These are phyloP conservation scores for Pseudoperonospora humuli DNA, from an alignment of 352 stramenopile genomes.

Conservation along the genomic window DNA sequence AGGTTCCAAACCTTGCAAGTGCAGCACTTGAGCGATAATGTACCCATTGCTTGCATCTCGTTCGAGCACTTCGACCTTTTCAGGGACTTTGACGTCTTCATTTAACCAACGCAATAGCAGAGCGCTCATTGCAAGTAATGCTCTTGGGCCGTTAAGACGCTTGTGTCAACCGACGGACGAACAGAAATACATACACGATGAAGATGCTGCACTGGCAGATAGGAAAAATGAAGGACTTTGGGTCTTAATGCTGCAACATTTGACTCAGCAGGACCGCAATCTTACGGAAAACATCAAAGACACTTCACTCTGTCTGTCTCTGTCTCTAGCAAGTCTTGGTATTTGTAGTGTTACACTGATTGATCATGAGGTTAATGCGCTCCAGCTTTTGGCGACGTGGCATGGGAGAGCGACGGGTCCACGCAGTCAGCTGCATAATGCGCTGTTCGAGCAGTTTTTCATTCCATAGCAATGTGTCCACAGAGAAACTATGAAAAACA, in stretches of 20 bases:
- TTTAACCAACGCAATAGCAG: constrained; percentile 69
- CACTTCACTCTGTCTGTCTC: too few relatives aligned
- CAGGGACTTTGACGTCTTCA: constrained; percentile 43
- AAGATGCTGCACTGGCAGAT: too few relatives aligned
- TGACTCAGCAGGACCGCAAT: not conserved
- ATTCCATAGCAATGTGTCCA: constrained; percentile 64
- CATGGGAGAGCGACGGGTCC: constrained; percentile 45
- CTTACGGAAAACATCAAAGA: not conserved
- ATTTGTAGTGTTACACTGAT: constrained; percentile 41
- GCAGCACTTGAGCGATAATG: constrained; percentile 53
- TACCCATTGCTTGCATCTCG: constrained; percentile 63
- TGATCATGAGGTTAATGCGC: constrained; percentile 63
- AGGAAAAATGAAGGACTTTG: too few relatives aligned
- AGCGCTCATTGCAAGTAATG: too few relatives aligned
- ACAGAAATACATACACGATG: too few relatives aligned
- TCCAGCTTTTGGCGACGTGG: constrained; percentile 53
- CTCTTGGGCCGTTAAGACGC: too few relatives aligned
- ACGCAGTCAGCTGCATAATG: constrained; percentile 53
- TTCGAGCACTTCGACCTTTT: constrained; percentile 43
- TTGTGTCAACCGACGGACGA: too few relatives aligned
- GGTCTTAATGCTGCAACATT: constrained; percentile 16
- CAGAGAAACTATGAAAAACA: constrained; percentile 38
- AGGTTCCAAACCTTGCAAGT: constrained; percentile 38
- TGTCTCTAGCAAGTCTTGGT: constrained; percentile 18
- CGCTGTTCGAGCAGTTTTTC: constrained; percentile 58